Evolutionary conservation across 306 rosid genomes (phyloP).

Genomic region (Bauhinia variegata): DNA sequence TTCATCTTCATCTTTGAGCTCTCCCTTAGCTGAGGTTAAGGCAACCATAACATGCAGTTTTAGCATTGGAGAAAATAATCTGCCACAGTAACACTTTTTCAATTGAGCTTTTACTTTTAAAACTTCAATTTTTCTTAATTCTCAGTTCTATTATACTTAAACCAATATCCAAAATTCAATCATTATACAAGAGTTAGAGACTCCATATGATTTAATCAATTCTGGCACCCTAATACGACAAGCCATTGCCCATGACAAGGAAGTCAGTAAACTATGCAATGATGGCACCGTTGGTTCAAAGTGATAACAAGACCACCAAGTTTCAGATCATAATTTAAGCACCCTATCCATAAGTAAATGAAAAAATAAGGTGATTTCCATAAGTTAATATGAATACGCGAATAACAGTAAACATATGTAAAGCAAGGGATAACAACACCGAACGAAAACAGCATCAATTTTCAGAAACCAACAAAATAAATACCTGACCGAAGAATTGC

Average conservation of each 20-base stretch:
- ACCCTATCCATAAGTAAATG: too few relatives aligned
- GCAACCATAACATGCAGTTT: neutral
- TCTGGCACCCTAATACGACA: neutral
- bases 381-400: too few relatives aligned
- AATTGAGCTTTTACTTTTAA: conserved; percentile 11
- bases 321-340: too few relatives aligned
- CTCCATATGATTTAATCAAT: neutral
- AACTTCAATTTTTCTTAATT: neutral
- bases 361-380: too few relatives aligned
- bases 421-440: too few relatives aligned
- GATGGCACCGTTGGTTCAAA: too few relatives aligned
- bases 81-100: neutral
- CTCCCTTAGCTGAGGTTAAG: conserved; percentile 65
- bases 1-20: conserved; percentile 62
- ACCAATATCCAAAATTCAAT: neutral
- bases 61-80: neutral
- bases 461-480: neutral
- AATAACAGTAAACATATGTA: too few relatives aligned
- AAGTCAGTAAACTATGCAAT: neutral
- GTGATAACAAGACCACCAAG: too few relatives aligned
- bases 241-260: neutral
- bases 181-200: neutral
- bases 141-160: neutral
- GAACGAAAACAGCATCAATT: too few relatives aligned
- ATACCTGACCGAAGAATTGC: conserved; percentile 85